These are phyloP conservation scores for Amorphotheca resinae DNA, from an alignment of 495 filamentous ascomycete genomes.

Conservation along the genomic window DNA sequence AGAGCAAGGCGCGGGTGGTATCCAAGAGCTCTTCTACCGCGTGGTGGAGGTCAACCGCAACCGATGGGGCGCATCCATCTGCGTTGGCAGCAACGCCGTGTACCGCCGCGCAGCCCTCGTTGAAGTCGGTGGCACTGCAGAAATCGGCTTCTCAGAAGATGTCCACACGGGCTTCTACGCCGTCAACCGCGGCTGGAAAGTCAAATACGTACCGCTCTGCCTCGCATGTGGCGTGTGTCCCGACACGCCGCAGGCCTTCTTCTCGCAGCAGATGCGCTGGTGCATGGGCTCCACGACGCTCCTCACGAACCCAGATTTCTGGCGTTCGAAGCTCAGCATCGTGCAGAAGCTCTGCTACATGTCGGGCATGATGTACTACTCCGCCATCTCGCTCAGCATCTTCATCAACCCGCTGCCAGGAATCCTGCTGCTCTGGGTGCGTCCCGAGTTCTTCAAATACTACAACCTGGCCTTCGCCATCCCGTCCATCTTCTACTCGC, in stretches of 20 bases:
- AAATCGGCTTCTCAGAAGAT: slow-evolving; percentile 21
- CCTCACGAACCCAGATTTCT: slow-evolving; percentile 18
- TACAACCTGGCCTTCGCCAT: slow-evolving; percentile 22
- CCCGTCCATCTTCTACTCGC: slow-evolving; percentile 16
- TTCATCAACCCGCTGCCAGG: slow-evolving; percentile 20
- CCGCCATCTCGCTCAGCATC: slow-evolving; percentile 13
- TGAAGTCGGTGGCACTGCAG: slow-evolving; percentile 19
- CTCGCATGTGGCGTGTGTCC: slow-evolving; percentile 21
- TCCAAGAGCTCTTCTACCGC: slow-evolving; percentile 21
- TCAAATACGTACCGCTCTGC: slow-evolving; percentile 21
- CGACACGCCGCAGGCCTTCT: slow-evolving; percentile 21
- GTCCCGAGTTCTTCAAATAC: slow-evolving; percentile 21
- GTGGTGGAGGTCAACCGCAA: slow-evolving; percentile 21
- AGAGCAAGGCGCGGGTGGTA: slow-evolving; percentile 20
- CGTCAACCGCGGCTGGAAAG: slow-evolving; percentile 21
- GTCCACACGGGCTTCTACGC: slow-evolving; percentile 21
- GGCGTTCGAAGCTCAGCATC: slow-evolving; percentile 15
- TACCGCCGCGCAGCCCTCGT: slow-evolving; percentile 20
- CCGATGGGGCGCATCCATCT: slow-evolving; percentile 21
- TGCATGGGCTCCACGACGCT: slow-evolving; percentile 20
- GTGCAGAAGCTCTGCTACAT: slow-evolving; percentile 22
- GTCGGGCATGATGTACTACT: slow-evolving; percentile 22
- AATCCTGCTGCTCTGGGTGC: slow-evolving; percentile 19
- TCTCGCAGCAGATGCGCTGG: slow-evolving; percentile 24
- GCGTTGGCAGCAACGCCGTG: slow-evolving; percentile 22